Evolutionary conservation across 495 filamentous ascomycete species (phyloP).

Genomic region (Aspergillus homomorphus): DNA sequence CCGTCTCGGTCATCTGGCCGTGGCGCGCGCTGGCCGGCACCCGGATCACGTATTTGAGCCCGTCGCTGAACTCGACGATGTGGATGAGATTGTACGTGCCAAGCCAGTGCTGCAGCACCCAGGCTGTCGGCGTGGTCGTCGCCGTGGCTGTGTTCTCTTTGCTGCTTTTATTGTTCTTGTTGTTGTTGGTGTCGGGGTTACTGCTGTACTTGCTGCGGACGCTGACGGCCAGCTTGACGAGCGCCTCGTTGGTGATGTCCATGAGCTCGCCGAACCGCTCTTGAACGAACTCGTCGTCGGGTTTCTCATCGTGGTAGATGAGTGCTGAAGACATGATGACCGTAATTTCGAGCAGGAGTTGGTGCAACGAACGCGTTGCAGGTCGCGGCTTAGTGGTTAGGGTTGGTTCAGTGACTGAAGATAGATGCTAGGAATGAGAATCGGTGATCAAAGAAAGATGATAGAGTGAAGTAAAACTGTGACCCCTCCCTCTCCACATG

Average conservation of each 20-base stretch:
- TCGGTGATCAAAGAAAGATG: background rate
- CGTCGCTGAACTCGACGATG: constrained; percentile 1
- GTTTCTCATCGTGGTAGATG: background rate
- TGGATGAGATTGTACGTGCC: background rate
- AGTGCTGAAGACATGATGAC: background rate
- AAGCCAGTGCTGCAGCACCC: background rate
- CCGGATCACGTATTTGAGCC: background rate
- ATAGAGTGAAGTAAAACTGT: background rate
- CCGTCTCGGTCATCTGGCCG: background rate
- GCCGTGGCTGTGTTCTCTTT: too few relatives aligned
- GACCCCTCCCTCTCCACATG: background rate
- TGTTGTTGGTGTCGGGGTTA: background rate
- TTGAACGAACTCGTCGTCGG: background rate
- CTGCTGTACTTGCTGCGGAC: background rate
- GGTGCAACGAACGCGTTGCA: background rate
- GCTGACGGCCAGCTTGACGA: background rate
- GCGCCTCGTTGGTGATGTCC: background rate
- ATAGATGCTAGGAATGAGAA: background rate
- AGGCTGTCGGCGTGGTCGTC: too few relatives aligned
- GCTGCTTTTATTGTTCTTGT: too few relatives aligned
- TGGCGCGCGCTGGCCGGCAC: background rate
- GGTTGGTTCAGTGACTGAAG: background rate
- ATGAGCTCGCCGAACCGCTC: background rate
- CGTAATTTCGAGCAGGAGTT: background rate
- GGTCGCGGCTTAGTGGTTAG: background rate